A percentile compares a stretch with the other conserved stretches of the same genome.
Evolutionary conservation across 352 stramenopile species (phyloP).

Genomic region (Blastocystis sp.): DNA sequence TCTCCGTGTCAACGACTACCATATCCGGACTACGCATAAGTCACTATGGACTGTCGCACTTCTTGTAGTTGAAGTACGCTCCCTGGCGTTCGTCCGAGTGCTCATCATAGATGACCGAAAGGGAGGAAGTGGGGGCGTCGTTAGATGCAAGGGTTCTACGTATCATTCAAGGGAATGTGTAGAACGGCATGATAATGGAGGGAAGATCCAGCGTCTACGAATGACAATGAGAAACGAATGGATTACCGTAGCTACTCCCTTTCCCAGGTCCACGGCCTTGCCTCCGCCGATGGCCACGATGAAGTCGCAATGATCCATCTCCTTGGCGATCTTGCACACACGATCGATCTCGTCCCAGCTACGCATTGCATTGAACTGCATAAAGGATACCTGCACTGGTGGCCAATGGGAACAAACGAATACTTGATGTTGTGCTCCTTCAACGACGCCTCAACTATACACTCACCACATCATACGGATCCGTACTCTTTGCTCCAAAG

Average conservation of each 20-base stretch:
- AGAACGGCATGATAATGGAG: slow-evolving; percentile 46
- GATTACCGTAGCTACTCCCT: slow-evolving; percentile 57
- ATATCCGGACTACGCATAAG: slow-evolving; percentile 56
- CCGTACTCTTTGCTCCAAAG: slow-evolving; percentile 33
- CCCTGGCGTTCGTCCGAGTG: slow-evolving; percentile 59
- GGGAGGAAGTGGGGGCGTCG: slow-evolving; percentile 56
- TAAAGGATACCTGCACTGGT: slow-evolving; percentile 67
- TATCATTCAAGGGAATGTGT: neutral
- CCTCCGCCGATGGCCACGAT: slow-evolving; percentile 60
- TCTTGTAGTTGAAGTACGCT: slow-evolving; percentile 69
- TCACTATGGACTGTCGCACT: neutral
- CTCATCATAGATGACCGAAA: slow-evolving; percentile 67
- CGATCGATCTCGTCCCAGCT: slow-evolving; percentile 61
- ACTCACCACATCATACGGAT: neutral
- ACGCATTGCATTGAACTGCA: neutral
- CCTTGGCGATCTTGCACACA: slow-evolving; percentile 26
- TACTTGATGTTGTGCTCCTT: slow-evolving; percentile 50
- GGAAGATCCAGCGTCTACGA: slow-evolving; percentile 25
- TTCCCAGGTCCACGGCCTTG: slow-evolving; percentile 62
- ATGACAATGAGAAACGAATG: neutral
- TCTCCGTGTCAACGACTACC: slow-evolving; percentile 63
- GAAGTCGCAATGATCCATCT: slow-evolving; percentile 62
- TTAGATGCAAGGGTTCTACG: slow-evolving; percentile 67
- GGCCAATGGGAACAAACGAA: slow-evolving; percentile 44
- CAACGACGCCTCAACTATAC: slow-evolving; percentile 48